These are phyloP conservation scores for Boletus vermiculosoides DNA, from an alignment of 768 basidiomycete species.

Conservation along the genomic window DNA sequence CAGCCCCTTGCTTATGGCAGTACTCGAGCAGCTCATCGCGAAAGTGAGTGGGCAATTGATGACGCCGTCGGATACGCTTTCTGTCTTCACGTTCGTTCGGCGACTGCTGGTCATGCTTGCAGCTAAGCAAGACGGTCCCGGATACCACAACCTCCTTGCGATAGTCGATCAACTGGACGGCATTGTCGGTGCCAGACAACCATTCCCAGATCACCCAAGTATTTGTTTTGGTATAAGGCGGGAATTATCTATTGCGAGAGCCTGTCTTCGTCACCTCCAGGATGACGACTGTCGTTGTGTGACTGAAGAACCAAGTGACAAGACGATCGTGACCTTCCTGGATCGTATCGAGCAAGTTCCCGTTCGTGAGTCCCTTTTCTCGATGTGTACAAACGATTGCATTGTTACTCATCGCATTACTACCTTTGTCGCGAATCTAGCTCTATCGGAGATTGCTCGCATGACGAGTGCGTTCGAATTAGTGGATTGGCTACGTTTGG, in stretches of 20 bases:
- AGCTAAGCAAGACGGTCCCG: constrained; percentile 49
- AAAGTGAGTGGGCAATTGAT: constrained; percentile 59
- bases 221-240: constrained; percentile 42
- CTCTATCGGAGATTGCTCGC: constrained; percentile 34
- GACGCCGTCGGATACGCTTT: constrained; percentile 58
- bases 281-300: constrained; percentile 3
- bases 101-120: constrained; percentile 58
- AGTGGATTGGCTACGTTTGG: constrained; percentile 62
- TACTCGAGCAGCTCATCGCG: constrained; percentile 74
- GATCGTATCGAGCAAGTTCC: constrained; percentile 40
- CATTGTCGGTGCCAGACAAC: constrained; percentile 27
- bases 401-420: neutral
- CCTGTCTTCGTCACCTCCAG: constrained; percentile 34
- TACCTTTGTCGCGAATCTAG: constrained; percentile 30
- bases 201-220: constrained; percentile 36
- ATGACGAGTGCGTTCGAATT: constrained; percentile 50
- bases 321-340: constrained; percentile 44
- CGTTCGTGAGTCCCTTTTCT: constrained; percentile 42
- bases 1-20: constrained; percentile 77
- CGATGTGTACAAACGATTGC: neutral
- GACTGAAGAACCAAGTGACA: neutral
- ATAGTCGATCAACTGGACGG: constrained; percentile 38
- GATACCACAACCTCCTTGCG: constrained; percentile 33
- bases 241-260: constrained; percentile 44
- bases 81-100: constrained; percentile 63